Base-by-base conservation (phyloP, 345 rosid species). In the Boechera retrofracta region DNA sequence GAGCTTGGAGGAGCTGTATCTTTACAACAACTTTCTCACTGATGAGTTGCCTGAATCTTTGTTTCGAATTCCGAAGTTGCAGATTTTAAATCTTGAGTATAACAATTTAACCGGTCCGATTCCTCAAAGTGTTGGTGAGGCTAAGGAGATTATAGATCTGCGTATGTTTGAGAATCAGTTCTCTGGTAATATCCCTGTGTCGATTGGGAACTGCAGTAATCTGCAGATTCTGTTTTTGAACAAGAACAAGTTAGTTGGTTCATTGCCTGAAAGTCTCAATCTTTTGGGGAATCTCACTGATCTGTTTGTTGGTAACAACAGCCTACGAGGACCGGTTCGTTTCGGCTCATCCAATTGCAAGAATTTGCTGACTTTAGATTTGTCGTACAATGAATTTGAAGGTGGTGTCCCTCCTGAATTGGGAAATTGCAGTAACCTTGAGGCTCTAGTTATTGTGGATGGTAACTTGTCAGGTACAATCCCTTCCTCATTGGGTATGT, bases 51-150 rank as follows among this genome's bases (percentile, higher is more conserved):
- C 94, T 5, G 78, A 74, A 58, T 82, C 90, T 0, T 67, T 93
- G 86, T 85, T 93, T 69, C 77, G 28, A 7, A 70, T 85, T 31
- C 82, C 79, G 2, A 33, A 28, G 13, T 64, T 93, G 67, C 72
- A 85, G 65, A 0, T 5, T 41, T 38, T 84, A 13, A 80, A 81
- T 75, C 66, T 91, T 80, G 57, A 79, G 53, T 36, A 21, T 39
- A 93, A 93, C 85, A 83, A 45, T 7, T 73, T 93, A 2, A 89
- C 32, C 28, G 92, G 98, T 73, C 74, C 87, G n/a, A 85, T 93
- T 55, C 94, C 94, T 15, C 36, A 52, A 13, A 88, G 83, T 78
- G 76, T 91, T 10, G 88, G 97, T 2, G 65, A 83, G 42, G 70
- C 85, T 86, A 81, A 64, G 41, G 76, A 86, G 65, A 29, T 84